phyloP scores from a whole-genome alignment of 2,329 filamentous ascomycete species.

The Elsinoe ampelina region DNA sequence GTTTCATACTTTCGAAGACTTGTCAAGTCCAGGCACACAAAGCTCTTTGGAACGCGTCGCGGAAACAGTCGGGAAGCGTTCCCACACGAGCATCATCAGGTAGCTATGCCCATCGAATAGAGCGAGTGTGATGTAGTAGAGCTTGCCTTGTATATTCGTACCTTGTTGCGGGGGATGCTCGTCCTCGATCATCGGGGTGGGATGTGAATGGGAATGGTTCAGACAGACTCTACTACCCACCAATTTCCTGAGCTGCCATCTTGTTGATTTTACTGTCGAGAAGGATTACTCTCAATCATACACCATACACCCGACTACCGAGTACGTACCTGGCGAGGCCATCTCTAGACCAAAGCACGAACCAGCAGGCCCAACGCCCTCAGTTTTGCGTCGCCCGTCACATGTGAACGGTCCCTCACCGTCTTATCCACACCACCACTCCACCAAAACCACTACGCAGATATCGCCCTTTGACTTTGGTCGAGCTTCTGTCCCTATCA shows the following conservation, averaged over 20 bases:
- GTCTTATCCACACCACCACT: constrained; percentile 5
- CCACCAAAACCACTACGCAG: neutral
- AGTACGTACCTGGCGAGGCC: constrained; percentile 8
- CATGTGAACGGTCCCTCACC: constrained; percentile 5
- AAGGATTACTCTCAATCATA: neutral
- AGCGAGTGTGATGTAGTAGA: neutral
- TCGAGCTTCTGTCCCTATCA: neutral
- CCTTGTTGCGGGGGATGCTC: constrained; percentile 6
- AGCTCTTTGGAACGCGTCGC: neutral
- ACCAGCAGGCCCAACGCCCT: constrained; percentile 11
- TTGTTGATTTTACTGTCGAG: neutral
- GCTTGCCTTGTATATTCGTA: neutral
- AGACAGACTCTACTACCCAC: neutral
- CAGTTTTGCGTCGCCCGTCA: constrained; percentile 1
- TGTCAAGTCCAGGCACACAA: constrained; percentile 1
- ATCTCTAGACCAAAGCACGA: neutral
- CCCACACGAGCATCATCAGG: neutral
- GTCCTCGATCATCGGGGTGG: neutral
- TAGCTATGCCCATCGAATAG: neutral
- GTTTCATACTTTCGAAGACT: neutral
- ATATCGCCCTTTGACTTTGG: constrained; percentile 1
- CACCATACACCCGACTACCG: neutral
- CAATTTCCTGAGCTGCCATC: neutral
- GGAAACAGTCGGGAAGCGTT: neutral
- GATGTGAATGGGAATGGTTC: neutral